Percentiles rank a stretch among this genome's conserved stretches.
Evolutionary conservation across 805 yeast genomes (phyloP).

Genomic region (Myxozyma udenii): DNA sequence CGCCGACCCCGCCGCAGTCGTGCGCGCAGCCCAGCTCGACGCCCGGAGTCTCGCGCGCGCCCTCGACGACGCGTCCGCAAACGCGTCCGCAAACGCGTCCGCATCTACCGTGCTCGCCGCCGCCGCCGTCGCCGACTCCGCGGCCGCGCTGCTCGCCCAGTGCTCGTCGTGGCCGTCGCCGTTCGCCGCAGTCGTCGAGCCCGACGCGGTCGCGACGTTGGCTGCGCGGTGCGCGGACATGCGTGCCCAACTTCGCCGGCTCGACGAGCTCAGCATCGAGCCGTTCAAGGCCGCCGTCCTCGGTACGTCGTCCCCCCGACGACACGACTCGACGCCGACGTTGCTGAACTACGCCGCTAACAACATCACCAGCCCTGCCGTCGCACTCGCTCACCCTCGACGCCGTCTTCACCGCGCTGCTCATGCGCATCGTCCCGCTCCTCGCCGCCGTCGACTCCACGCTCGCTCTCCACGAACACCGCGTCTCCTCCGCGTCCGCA

Average conservation of each 20-base stretch:
- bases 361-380: neutral
- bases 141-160: neutral
- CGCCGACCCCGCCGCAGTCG: neutral
- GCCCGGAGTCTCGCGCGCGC: neutral
- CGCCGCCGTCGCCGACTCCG: neutral
- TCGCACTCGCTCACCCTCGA: neutral
- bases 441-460: slow-evolving; percentile 8
- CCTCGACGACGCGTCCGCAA: neutral
- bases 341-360: no score
- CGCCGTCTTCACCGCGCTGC: slow-evolving; percentile 11
- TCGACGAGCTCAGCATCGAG: neutral
- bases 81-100: neutral
- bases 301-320: neutral
- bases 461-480: slow-evolving; percentile 3
- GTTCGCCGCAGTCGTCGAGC: neutral
- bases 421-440: slow-evolving; percentile 8
- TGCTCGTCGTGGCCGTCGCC: neutral
- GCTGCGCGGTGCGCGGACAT: neutral
- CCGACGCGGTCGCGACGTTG: neutral
- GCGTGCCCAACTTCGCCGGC: neutral
- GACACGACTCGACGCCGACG: no score
- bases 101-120: neutral
- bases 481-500: slow-evolving; percentile 9
- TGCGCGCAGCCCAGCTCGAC: neutral
- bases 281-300: neutral